phyloP scores from a whole-genome alignment of 2,329 filamentous ascomycete genomes.

The Tolypocladium tropicale region DNA sequence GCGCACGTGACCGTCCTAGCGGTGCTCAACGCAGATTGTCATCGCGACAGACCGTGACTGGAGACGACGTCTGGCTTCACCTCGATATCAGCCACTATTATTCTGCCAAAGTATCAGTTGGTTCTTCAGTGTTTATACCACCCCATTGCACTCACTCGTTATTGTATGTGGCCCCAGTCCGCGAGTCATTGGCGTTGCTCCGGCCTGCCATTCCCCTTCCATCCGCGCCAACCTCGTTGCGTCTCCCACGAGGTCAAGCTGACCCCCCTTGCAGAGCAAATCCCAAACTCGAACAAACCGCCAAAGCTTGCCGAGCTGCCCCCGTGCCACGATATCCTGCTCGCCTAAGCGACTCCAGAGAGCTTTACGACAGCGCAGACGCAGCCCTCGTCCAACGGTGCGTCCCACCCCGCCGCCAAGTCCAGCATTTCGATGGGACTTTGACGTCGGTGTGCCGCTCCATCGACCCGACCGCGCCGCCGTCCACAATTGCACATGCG shows the following conservation, averaged over 20 bases:
- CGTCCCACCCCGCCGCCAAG: background rate
- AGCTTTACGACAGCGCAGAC: background rate
- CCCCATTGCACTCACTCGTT: slow-evolving; percentile 22
- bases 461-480: slow-evolving; percentile 3
- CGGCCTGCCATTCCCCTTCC: background rate
- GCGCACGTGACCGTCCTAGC: background rate
- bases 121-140: slow-evolving; percentile 22
- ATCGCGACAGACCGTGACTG: slow-evolving; percentile 6
- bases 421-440: slow-evolving; percentile 1
- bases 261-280: slow-evolving; percentile 13
- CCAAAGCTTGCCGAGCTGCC: slow-evolving; percentile 7
- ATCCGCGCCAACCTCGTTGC: background rate
- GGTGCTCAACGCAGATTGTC: slow-evolving; percentile 9
- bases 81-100: slow-evolving; percentile 25
- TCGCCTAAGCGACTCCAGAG: background rate
- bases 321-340: background rate
- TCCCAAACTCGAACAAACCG: slow-evolving; percentile 11
- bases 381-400: background rate
- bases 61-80: slow-evolving; percentile 7
- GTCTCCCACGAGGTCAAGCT: background rate
- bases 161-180: slow-evolving; percentile 15
- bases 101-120: slow-evolving; percentile 30
- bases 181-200: background rate
- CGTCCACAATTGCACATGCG: slow-evolving; percentile 10
- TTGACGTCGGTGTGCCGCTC: background rate